Evolutionary conservation across 805 yeast species (phyloP), one percentile per base, ranked within the genome.

Genomic region (Spathaspora girioi): DNA sequence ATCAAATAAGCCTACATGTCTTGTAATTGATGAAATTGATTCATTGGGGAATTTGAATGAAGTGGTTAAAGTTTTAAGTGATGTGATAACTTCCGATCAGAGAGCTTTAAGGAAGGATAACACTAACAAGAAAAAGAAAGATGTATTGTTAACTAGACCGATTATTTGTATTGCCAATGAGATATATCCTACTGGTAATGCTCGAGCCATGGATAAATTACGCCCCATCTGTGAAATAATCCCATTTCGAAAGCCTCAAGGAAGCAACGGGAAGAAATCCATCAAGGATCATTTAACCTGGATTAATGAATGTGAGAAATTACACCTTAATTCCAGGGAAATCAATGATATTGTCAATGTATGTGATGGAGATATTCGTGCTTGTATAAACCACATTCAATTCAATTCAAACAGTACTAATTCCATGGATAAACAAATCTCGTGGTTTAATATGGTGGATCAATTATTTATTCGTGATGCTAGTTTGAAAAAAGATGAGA

Each of bases 131-230:
- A 49, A 55, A 29, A 70, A 66, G 48, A 68, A 63, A 46, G 66
- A 71, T 35, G 67, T 84, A 45, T 29, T 57, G 5, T 65, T 94
- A 43, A 73, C 77, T 59, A 77, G 98, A 57, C 98, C 98, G 1
- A 89, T 94, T 17, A 89, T 93, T 49, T 92, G 96, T 42, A 82
- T 94, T 50, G 96, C 97, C 64, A 94, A 93, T 62, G 96, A 94
- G 61, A 76, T 88, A 1, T 91, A 88, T 65, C 80, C 89, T 15
- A 56, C 64, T 14, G 55, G 56, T 2, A 49, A 68, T 1, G 59
- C 61, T 8, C 80, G 84, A 2, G 81, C 88, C 1, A 72, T 93
- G 67, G 96, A 89, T 48, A 83, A 81, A 51, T 71, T 93, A 54
- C 81, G 93, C 54, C 86, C 86, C 0, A 69, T 77, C 53, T 82